Percentiles rank a stretch among this genome's conserved stretches.
Evolutionary conservation across 768 basidiomycete genomes (phyloP).

Genomic region (Lepiota venenata): DNA sequence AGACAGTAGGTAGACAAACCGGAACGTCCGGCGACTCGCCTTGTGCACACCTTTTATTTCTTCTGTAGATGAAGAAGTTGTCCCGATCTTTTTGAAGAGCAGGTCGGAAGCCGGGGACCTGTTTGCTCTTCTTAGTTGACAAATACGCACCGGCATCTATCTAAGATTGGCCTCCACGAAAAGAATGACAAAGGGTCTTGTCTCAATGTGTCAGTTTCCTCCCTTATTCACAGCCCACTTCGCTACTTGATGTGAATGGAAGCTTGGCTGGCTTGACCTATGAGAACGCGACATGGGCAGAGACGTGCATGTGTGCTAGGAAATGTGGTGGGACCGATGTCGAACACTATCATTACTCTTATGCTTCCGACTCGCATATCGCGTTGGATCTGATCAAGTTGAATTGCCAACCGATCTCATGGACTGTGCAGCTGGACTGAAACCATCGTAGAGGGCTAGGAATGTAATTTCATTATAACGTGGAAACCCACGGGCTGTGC

Average conservation of each 20-base stretch:
- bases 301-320: background rate
- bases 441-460: background rate
- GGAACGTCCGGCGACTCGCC: too few relatives aligned
- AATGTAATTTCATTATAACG: background rate
- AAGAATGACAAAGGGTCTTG: background rate
- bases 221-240: background rate
- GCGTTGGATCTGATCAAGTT: too few relatives aligned
- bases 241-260: conserved; percentile 12
- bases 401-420: too few relatives aligned
- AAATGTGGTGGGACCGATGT: too few relatives aligned
- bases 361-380: background rate
- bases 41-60: too few relatives aligned
- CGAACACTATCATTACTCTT: background rate
- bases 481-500: conserved; percentile 4
- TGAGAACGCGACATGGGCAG: background rate
- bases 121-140: background rate
- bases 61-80: too few relatives aligned
- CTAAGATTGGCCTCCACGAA: conserved; percentile 5
- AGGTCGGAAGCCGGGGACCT: background rate
- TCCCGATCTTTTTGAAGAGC: too few relatives aligned
- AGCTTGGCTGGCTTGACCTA: background rate
- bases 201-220: background rate
- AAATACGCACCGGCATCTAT: conserved; percentile 1
- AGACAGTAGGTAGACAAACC: too few relatives aligned
- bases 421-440: background rate